A percentile compares a stretch with the other conserved stretches of the same genome.
Conservation (phyloP, 805 yeast genomes). For the Candida lessepsii region DNA sequence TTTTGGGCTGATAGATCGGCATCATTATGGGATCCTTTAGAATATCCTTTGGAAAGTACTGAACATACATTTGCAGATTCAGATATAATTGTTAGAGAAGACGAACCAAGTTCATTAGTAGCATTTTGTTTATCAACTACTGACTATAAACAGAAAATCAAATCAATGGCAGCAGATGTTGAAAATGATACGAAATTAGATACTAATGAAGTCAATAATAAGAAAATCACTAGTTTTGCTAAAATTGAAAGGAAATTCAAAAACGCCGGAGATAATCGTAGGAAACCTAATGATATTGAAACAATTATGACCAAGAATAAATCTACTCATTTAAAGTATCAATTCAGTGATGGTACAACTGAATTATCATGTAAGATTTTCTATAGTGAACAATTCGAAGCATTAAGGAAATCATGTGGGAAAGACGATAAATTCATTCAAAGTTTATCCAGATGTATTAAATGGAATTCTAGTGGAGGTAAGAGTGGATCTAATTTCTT, state of each 20-base stretch:
- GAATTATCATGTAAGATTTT: slow-evolving; percentile 88
- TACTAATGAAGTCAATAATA: slow-evolving; percentile 22
- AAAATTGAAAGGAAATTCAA: slow-evolving; percentile 44
- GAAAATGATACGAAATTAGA: slow-evolving; percentile 13
- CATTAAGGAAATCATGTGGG: slow-evolving; percentile 82
- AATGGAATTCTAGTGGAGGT: slow-evolving; percentile 97
- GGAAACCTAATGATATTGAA: slow-evolving; percentile 49
- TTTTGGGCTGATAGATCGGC: slow-evolving; percentile 99
- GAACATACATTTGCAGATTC: slow-evolving; percentile 95
- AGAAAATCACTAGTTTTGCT: slow-evolving; percentile 36
- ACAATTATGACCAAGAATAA: slow-evolving; percentile 72
- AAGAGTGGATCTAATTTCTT: slow-evolving; percentile 93
- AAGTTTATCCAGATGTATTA: slow-evolving; percentile 87
- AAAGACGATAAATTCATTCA: slow-evolving; percentile 74
- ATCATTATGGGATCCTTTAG: slow-evolving; percentile 88
- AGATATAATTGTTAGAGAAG: slow-evolving; percentile 90
- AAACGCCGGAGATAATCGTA: slow-evolving; percentile 23
- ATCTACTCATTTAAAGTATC: slow-evolving; percentile 89
- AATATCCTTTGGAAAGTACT: slow-evolving; percentile 72
- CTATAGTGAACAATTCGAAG: slow-evolving; percentile 95
- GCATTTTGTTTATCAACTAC: slow-evolving; percentile 87
- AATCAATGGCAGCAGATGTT: slow-evolving; percentile 21
- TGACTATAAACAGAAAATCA: slow-evolving; percentile 72
- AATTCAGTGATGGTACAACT: slow-evolving; percentile 82
- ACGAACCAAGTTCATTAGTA: slow-evolving; percentile 91